These are phyloP conservation scores for Sedum album DNA, from an alignment of 164 flowering plant genomes.

Conservation along the genomic window DNA sequence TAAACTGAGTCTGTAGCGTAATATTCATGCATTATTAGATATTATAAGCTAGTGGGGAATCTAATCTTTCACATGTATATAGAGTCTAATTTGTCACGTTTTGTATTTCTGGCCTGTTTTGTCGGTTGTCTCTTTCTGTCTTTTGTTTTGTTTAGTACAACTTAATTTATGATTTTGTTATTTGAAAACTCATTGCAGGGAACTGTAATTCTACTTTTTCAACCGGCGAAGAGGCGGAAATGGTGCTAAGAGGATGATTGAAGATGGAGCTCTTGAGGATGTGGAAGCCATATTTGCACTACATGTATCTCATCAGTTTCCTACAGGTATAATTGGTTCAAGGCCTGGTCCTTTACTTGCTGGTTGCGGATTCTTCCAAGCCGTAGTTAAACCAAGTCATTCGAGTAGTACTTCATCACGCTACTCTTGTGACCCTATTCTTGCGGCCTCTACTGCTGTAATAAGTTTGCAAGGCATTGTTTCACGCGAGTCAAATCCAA, in stretches of 20 bases:
- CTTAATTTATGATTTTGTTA: neutral
- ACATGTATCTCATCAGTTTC: constrained; percentile 59
- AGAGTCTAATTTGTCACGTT: neutral
- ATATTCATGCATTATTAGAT: neutral
- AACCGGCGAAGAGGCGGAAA: constrained; percentile 97
- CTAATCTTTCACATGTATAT: neutral
- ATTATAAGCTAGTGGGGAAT: neutral
- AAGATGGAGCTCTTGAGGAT: constrained; percentile 63
- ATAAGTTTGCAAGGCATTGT: constrained; percentile 60
- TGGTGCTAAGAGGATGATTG: constrained; percentile 77
- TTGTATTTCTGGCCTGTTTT: neutral
- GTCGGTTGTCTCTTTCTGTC: neutral
- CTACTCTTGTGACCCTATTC: constrained; percentile 36
- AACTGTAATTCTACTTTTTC: constrained; percentile 71
- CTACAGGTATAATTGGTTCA: constrained; percentile 61
- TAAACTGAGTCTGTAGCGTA: neutral
- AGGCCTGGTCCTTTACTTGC: constrained; percentile 83
- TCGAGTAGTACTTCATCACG: constrained; percentile 37
- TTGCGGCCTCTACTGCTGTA: constrained; percentile 50
- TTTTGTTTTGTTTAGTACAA: neutral
- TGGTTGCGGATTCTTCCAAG: constrained; percentile 71
- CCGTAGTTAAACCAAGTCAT: constrained; percentile 47
- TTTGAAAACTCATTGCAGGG: constrained; percentile 1
- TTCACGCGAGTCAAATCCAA: constrained; percentile 69
- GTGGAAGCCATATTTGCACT: constrained; percentile 83